Percentiles rank a stretch among this genome's conserved stretches.
Evolutionary conservation across 73 alveolate species (phyloP).

Genomic region (Uronychia setigera): DNA sequence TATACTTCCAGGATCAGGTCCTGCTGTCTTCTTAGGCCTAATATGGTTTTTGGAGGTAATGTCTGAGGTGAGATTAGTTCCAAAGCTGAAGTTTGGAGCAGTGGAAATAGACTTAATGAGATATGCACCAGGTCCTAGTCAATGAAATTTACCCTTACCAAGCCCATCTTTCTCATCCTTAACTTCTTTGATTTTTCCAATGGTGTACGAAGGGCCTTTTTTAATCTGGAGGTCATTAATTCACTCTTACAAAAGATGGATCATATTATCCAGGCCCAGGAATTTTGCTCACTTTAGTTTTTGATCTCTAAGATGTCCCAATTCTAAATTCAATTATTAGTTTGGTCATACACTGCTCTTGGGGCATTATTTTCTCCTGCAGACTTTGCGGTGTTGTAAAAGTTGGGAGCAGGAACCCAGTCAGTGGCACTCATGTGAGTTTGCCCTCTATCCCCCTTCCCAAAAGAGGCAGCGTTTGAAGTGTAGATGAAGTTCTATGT

Average conservation of each 20-base stretch:
- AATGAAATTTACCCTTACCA: slow-evolving; percentile 2
- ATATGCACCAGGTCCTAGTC: slow-evolving; percentile 40
- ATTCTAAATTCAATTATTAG: slow-evolving; percentile 4
- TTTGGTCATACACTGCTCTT: slow-evolving; percentile 9
- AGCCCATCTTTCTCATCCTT: slow-evolving; percentile 38
- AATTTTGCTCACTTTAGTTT: background rate
- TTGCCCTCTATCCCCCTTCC: slow-evolving; percentile 45
- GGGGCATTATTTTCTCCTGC: slow-evolving; percentile 30
- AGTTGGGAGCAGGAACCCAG: slow-evolving; percentile 47
- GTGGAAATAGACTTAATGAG: slow-evolving; percentile 16
- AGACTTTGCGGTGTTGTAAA: slow-evolving; percentile 2
- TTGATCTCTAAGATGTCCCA: background rate
- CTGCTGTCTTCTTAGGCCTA: slow-evolving; percentile 38
- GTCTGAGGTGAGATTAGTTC: slow-evolving; percentile 35
- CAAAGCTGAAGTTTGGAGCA: slow-evolving; percentile 44
- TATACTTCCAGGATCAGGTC: slow-evolving; percentile 52
- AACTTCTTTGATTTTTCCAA: slow-evolving; percentile 15
- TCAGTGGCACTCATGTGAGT: slow-evolving; percentile 17
- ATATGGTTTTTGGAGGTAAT: slow-evolving; percentile 33
- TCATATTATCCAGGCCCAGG: slow-evolving; percentile 9
- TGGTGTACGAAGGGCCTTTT: slow-evolving; percentile 26
- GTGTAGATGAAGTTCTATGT: slow-evolving; percentile 13
- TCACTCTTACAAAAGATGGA: too few relatives aligned
- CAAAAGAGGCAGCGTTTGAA: slow-evolving; percentile 22
- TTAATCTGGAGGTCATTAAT: background rate